Percentiles rank a stretch among this genome's conserved stretches.
Evolutionary conservation across 202 grass and related monocot genomes (phyloP).

Genomic region (Carex sylvatica): DNA sequence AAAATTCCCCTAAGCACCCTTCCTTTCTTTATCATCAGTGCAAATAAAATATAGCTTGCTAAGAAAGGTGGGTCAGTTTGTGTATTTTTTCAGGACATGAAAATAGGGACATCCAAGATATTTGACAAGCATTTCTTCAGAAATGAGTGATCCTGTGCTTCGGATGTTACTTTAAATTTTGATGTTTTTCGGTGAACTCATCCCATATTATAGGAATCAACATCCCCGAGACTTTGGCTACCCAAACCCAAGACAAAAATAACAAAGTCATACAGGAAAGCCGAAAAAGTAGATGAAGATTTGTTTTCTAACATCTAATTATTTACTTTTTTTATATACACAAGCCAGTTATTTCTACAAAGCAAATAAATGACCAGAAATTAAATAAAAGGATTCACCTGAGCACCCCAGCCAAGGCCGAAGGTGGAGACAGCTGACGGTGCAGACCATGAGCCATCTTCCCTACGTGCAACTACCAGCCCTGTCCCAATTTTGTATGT

Average conservation of each 20-base stretch:
- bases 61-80: neutral
- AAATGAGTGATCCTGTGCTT: neutral
- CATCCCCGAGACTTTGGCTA: neutral
- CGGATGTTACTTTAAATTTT: neutral
- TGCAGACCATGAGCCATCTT: slow-evolving; percentile 86
- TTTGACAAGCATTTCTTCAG: neutral
- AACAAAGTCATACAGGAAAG: neutral
- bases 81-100: neutral
- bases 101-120: neutral
- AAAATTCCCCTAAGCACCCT: neutral
- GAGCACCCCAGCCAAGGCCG: slow-evolving; percentile 90
- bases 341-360: neutral
- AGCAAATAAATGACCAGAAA: slow-evolving; percentile 17
- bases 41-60: neutral
- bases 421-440: slow-evolving; percentile 77
- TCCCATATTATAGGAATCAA: neutral
- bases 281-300: neutral
- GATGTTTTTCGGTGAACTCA: neutral
- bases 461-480: slow-evolving; percentile 63
- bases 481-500: slow-evolving; percentile 88
- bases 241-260: neutral
- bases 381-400: slow-evolving; percentile 38
- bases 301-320: neutral
- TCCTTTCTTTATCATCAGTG: neutral
- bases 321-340: neutral